phyloP scores from a whole-genome alignment of 2,329 filamentous ascomycete genomes.

The Passalora sequoiae region DNA sequence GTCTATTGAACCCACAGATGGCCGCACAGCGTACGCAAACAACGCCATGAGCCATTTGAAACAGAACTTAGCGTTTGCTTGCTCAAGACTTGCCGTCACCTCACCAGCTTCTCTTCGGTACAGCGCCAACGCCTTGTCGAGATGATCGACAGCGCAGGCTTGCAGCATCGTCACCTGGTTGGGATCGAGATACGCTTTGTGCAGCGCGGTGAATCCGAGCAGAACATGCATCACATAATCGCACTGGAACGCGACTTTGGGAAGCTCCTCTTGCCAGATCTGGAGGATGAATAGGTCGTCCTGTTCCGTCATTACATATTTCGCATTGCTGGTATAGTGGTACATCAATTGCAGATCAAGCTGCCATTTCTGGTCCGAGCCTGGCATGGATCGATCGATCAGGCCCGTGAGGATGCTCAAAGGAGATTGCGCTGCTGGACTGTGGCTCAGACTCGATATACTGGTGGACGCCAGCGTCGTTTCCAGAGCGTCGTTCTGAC shows the following conservation, averaged over 20 bases:
- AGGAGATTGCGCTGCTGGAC: slow-evolving; percentile 13
- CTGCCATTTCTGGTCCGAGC: slow-evolving; percentile 25
- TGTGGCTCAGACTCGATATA: slow-evolving; percentile 4
- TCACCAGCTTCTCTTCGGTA: slow-evolving; percentile 21
- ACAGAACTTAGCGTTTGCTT: slow-evolving; percentile 27
- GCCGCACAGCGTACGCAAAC: slow-evolving; percentile 28
- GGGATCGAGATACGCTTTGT: slow-evolving; percentile 27
- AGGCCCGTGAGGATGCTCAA: slow-evolving; percentile 25
- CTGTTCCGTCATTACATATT: slow-evolving; percentile 24
- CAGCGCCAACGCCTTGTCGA: slow-evolving; percentile 28
- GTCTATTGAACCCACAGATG: slow-evolving; percentile 27
- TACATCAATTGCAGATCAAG: slow-evolving; percentile 31
- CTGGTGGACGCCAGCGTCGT: slow-evolving; percentile 17
- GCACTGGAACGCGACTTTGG: slow-evolving; percentile 25
- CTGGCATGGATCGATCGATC: slow-evolving; percentile 22
- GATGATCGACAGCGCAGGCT: slow-evolving; percentile 28
- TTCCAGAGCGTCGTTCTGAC: slow-evolving; percentile 5
- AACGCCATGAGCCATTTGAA: slow-evolving; percentile 29
- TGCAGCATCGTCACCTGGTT: slow-evolving; percentile 21
- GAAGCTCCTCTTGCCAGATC: slow-evolving; percentile 28
- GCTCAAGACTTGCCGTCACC: slow-evolving; percentile 18
- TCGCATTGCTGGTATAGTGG: slow-evolving; percentile 25
- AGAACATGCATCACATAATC: slow-evolving; percentile 30
- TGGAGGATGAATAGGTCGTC: slow-evolving; percentile 18
- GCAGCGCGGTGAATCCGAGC: slow-evolving; percentile 29